A percentile compares a stretch with the other conserved stretches of the same genome.
phyloP scores from a whole-genome alignment of 257 asterid genomes.

The Thymus quinquecostatus region DNA sequence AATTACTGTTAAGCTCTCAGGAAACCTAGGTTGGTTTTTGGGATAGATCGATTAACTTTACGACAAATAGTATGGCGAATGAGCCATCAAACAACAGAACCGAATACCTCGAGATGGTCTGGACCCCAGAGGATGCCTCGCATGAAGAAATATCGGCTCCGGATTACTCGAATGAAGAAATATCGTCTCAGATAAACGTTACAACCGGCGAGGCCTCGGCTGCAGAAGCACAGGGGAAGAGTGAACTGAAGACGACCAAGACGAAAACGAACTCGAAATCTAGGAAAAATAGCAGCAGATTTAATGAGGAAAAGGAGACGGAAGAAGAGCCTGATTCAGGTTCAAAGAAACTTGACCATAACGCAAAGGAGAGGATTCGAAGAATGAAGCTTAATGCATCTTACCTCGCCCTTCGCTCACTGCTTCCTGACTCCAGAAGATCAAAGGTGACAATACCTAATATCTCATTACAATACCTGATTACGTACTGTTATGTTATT shows the following conservation, averaged over 20 bases:
- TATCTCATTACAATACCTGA: too few species aligned
- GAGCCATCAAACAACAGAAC: not conserved
- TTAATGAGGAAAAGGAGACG: not conserved
- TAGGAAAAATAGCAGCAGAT: not conserved
- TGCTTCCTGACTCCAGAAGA: slow-evolving; percentile 49
- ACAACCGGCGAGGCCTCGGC: not conserved
- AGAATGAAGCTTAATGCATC: slow-evolving; percentile 55
- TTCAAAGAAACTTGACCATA: slow-evolving; percentile 47
- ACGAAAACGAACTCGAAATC: slow-evolving; percentile 22
- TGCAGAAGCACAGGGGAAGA: not conserved
- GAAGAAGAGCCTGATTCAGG: slow-evolving; percentile 21
- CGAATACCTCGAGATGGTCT: slow-evolving; percentile 27
- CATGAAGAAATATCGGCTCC: slow-evolving; percentile 17
- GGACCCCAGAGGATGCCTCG: slow-evolving; percentile 20
- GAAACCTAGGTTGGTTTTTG: not conserved
- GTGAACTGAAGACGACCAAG: not conserved
- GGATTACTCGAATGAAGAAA: slow-evolving; percentile 25
- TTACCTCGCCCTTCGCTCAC: slow-evolving; percentile 44
- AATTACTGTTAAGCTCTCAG: not conserved
- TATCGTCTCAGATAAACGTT: not conserved
- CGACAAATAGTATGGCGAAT: not conserved
- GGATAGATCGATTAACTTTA: not conserved
- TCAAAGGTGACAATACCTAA: slow-evolving; percentile 40
- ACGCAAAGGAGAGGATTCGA: slow-evolving; percentile 53
- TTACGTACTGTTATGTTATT: too few species aligned